These are phyloP conservation scores for Trichophaea hybrida DNA, from an alignment of 2,329 filamentous ascomycete species.

Conservation along the genomic window DNA sequence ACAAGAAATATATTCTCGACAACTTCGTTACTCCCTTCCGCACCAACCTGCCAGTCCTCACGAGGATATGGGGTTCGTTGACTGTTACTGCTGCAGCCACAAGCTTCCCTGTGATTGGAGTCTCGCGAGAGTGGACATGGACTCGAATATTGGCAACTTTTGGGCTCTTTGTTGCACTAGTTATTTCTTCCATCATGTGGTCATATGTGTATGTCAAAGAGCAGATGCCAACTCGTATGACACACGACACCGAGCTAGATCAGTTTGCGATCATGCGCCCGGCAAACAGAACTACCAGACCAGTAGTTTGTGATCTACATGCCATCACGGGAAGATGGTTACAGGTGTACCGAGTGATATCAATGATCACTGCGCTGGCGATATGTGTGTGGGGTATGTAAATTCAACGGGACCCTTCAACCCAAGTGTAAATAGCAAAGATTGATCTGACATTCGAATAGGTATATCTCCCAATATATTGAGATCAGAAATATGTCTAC, in stretches of 20 bases:
- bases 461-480: constrained; percentile 19
- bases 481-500: constrained; percentile 10
- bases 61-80: background rate
- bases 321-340: background rate
- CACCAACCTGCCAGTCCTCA: background rate
- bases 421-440: background rate
- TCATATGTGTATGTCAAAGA: constrained; percentile 11
- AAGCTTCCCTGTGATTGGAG: constrained; percentile 3
- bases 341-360: background rate
- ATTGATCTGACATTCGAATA: background rate
- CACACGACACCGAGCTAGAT: background rate
- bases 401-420: too few species aligned
- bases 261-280: constrained; percentile 3
- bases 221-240: background rate
- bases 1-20: too few species aligned
- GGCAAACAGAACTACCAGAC: background rate
- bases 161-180: constrained; percentile 4
- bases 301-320: background rate
- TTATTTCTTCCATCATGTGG: constrained; percentile 10
- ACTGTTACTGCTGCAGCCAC: constrained; percentile 9
- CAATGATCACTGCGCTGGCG: background rate
- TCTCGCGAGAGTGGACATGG: constrained; percentile 1
- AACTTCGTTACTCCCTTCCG: background rate
- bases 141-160: constrained; percentile 1
- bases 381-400: constrained; percentile 9